Conservation (phyloP, 441 rosid species). For the Cnidoscolus chayamansa region DNA sequence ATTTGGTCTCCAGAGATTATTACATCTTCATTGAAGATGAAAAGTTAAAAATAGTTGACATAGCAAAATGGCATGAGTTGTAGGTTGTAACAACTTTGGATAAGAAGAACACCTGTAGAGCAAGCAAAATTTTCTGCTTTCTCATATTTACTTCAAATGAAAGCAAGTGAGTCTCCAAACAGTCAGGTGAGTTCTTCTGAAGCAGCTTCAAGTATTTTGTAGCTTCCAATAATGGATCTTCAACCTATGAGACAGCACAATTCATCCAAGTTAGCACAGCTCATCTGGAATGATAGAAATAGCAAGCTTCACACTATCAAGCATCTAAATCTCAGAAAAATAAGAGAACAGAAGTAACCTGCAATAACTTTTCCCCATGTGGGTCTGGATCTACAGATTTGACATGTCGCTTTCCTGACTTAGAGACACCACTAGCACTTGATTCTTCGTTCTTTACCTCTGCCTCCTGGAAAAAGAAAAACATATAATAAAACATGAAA, state of each 20-base stretch:
- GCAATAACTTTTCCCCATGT: constrained; percentile 83
- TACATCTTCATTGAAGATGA: background rate
- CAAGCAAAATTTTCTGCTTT: constrained; percentile 85
- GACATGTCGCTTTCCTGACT: constrained; percentile 82
- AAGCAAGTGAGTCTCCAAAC: constrained; percentile 92
- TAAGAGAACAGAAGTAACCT: constrained; percentile 44
- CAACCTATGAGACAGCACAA: constrained; percentile 45
- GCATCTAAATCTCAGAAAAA: constrained; percentile 8
- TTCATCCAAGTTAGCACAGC: no score
- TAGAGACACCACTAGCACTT: constrained; percentile 62
- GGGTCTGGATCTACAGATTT: constrained; percentile 99
- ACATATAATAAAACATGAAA: constrained; percentile 22
- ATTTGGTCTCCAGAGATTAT: background rate
- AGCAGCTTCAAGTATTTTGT: constrained; percentile 92
- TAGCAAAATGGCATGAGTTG: background rate
- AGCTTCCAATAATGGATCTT: constrained; percentile 90
- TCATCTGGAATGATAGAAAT: constrained; percentile 16
- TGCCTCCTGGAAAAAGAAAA: constrained; percentile 63
- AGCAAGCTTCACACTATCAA: background rate
- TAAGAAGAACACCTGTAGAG: constrained; percentile 68
- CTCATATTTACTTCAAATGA: constrained; percentile 97
- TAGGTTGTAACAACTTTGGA: background rate
- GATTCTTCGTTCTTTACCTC: constrained; percentile 87
- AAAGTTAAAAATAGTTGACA: background rate
- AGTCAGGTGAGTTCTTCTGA: constrained; percentile 78